Conservation (phyloP, 768 basidiomycete species). For the Mrakia hoshinonis region DNA sequence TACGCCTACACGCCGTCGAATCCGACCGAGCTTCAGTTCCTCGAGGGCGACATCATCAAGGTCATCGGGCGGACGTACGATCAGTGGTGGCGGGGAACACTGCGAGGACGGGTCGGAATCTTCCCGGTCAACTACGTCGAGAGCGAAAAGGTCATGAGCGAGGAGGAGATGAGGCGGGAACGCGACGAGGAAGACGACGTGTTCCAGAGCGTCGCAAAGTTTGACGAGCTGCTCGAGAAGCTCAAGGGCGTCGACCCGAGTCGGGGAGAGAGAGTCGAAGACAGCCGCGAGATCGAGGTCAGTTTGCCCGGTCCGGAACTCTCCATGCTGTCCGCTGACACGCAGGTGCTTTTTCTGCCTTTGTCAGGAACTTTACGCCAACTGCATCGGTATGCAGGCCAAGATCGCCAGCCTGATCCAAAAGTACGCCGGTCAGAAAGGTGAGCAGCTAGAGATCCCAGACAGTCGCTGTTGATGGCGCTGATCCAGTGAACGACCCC, state of each 20-base stretch:
- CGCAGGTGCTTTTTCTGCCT: background rate
- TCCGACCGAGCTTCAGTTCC: conserved; percentile 80
- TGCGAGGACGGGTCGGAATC: conserved; percentile 82
- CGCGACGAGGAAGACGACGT: conserved; percentile 79
- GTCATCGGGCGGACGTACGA: conserved; percentile 89
- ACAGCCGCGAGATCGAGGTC: conserved; percentile 83
- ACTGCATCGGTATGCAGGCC: conserved; percentile 23
- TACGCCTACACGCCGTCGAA: conserved; percentile 83
- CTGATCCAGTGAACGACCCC: background rate
- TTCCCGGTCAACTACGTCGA: conserved; percentile 97
- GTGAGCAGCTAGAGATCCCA: background rate
- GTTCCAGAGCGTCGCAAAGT: conserved; percentile 74
- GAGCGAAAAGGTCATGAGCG: conserved; percentile 70
- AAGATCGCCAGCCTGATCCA: conserved; percentile 15
- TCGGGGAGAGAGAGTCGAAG: conserved; percentile 69
- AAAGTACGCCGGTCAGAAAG: conserved; percentile 28
- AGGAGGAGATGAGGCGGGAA: conserved; percentile 66
- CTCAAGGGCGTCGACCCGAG: conserved; percentile 63
- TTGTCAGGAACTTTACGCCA: conserved; percentile 25
- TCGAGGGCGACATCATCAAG: conserved; percentile 86
- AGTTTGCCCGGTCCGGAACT: background rate
- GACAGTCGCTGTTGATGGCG: background rate
- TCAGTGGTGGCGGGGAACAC: conserved; percentile 94
- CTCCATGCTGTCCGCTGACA: background rate
- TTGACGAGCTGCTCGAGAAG: conserved; percentile 69